These are phyloP conservation scores for Yamadazyma epiphylla DNA, from an alignment of 1,139 yeast genomes.

Conservation along the genomic window DNA sequence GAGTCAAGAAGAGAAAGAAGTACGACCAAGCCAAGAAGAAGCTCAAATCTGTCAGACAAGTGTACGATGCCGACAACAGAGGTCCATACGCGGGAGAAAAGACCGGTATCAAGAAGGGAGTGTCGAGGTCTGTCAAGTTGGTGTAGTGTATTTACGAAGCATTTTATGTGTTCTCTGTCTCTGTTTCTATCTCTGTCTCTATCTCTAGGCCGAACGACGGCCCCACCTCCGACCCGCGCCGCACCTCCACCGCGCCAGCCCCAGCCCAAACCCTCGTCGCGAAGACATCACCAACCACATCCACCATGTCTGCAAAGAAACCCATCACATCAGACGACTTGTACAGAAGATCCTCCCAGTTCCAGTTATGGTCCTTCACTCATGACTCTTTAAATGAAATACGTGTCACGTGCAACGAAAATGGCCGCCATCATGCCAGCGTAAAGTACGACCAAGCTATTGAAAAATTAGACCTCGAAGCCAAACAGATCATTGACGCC, in stretches of 20 bases:
- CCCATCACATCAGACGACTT: slow-evolving; percentile 69
- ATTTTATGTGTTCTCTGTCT: not conserved
- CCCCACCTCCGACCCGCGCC: no score
- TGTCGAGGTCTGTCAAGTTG: slow-evolving; percentile 82
- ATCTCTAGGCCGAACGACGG: slow-evolving; percentile 1
- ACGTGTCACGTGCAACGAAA: slow-evolving; percentile 47
- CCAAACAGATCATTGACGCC: slow-evolving; percentile 24
- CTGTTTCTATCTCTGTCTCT: no score
- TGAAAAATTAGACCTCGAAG: slow-evolving; percentile 24
- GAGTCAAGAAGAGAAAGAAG: slow-evolving; percentile 98
- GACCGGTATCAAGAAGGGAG: slow-evolving; percentile 95
- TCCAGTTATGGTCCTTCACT: slow-evolving; percentile 79
- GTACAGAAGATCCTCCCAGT: slow-evolving; percentile 84
- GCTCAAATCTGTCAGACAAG: slow-evolving; percentile 84
- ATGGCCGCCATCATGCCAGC: slow-evolving; percentile 45
- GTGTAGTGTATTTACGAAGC: slow-evolving; percentile 16
- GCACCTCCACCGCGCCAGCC: slow-evolving; percentile 1
- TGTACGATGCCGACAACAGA: slow-evolving; percentile 63
- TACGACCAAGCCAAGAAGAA: slow-evolving; percentile 94
- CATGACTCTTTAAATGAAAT: slow-evolving; percentile 46
- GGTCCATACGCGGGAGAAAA: slow-evolving; percentile 92
- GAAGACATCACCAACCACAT: no score
- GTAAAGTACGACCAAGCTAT: slow-evolving; percentile 27
- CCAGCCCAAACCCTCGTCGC: no score
- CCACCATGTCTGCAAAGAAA: no score